Evolutionary conservation across 1,284 basidiomycete genomes (phyloP).

Genomic region (Phellopilus nigrolimitatus): DNA sequence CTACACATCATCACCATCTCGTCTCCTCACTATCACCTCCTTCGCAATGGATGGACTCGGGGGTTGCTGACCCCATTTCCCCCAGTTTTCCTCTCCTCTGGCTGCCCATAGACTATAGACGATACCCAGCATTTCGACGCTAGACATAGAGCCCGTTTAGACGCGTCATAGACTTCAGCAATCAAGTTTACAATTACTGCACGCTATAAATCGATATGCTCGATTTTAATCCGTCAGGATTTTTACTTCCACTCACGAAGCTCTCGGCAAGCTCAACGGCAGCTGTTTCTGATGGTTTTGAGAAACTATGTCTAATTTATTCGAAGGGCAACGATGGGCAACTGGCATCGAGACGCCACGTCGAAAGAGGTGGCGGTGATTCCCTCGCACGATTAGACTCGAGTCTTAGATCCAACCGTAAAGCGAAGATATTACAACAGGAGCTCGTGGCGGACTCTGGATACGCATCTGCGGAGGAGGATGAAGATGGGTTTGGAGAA

Average conservation of each 20-base stretch:
- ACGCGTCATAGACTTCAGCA: conserved; percentile 1
- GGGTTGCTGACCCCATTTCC: conserved; percentile 20
- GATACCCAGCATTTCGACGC: conserved; percentile 2
- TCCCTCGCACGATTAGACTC: conserved; percentile 8
- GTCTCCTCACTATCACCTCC: conserved; percentile 2
- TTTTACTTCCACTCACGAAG: conserved; percentile 14
- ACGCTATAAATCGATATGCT: conserved; percentile 9
- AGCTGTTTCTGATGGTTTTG: conserved; percentile 9
- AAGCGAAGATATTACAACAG: conserved; percentile 2
- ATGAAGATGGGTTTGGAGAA: conserved; percentile 24
- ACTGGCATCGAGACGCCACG: conserved; percentile 6
- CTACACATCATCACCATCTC: neutral
- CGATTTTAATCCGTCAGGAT: conserved; percentile 16
- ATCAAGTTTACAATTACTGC: neutral
- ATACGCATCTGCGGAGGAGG: conserved; percentile 24
- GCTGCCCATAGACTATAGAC: conserved; percentile 15
- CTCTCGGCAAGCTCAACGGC: conserved; percentile 6
- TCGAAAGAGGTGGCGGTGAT: neutral
- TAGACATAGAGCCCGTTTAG: conserved; percentile 12
- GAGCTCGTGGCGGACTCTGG: conserved; percentile 25
- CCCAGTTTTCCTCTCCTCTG: neutral
- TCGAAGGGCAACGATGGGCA: conserved; percentile 9
- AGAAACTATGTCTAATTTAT: conserved; percentile 16
- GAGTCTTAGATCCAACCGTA: neutral
- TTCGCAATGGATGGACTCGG: conserved; percentile 19